Percentiles rank a stretch among this genome's conserved stretches.
Conservation (phyloP, 2,329 filamentous ascomycete species). For the Arthrobotrys sphaeroides region DNA sequence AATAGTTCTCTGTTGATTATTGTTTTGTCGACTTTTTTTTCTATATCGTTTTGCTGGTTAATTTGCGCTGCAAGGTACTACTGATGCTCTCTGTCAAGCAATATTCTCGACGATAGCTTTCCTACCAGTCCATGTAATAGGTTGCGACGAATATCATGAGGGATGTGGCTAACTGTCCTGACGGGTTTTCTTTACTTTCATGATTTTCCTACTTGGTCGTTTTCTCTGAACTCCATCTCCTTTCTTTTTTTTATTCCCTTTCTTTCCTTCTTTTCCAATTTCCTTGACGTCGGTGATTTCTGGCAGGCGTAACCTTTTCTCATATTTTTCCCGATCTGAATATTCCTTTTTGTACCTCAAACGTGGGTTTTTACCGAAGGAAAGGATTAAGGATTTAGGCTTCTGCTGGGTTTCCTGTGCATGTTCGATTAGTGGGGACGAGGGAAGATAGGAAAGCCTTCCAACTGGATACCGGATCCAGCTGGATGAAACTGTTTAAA, state of each 20-base stretch:
- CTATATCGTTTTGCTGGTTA: background rate
- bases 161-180: conserved; percentile 12
- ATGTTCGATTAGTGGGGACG: conserved; percentile 20
- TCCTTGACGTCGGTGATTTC: conserved; percentile 1
- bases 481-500: conserved; percentile 3
- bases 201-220: background rate
- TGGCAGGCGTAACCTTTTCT: conserved; percentile 11
- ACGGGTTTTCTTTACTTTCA: conserved; percentile 25
- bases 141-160: conserved; percentile 36
- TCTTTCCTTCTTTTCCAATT: background rate
- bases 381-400: conserved; percentile 15
- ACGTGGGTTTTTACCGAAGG: conserved; percentile 20
- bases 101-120: background rate
- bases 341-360: conserved; percentile 12
- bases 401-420: conserved; percentile 8
- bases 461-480: conserved; percentile 12
- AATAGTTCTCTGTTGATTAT: background rate
- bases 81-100: background rate
- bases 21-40: background rate
- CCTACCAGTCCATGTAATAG: conserved; percentile 44
- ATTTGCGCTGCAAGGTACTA: conserved; percentile 12
- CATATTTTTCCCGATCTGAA: conserved; percentile 11
- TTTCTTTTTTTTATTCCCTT: background rate
- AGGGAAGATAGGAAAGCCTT: conserved; percentile 18
- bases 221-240: background rate